phyloP scores from a whole-genome alignment of 352 stramenopile species.

The Peronospora belbahrii region DNA sequence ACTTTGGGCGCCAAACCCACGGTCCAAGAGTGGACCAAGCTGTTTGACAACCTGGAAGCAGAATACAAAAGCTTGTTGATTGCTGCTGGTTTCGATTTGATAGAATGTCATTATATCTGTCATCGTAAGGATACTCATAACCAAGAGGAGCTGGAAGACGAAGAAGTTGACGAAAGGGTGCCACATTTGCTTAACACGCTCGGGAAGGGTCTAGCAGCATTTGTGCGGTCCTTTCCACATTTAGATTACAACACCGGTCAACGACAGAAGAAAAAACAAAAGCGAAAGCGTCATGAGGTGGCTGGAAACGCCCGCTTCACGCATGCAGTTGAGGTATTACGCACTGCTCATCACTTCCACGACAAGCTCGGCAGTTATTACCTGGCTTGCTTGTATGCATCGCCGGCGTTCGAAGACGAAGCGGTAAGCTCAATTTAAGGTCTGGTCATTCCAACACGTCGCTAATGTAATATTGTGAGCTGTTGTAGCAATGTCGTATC shows the following conservation, averaged over 20 bases:
- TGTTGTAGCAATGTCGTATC: slow-evolving; percentile 43
- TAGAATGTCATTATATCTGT: slow-evolving; percentile 60
- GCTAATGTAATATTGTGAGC: neutral
- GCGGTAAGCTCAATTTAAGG: slow-evolving; percentile 17
- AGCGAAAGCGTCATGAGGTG: slow-evolving; percentile 15
- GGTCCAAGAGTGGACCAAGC: slow-evolving; percentile 27
- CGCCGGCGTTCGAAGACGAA: slow-evolving; percentile 46
- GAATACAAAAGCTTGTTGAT: slow-evolving; percentile 34
- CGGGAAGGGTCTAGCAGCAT: slow-evolving; percentile 47
- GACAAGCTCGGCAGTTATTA: slow-evolving; percentile 78
- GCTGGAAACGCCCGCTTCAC: slow-evolving; percentile 20
- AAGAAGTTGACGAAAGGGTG: slow-evolving; percentile 55
- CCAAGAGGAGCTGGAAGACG: slow-evolving; percentile 49
- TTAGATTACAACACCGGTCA: neutral
- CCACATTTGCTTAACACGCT: slow-evolving; percentile 61
- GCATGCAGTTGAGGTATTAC: slow-evolving; percentile 56
- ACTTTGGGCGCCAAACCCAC: slow-evolving; percentile 8
- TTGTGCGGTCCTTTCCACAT: slow-evolving; percentile 25
- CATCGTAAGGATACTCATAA: slow-evolving; percentile 51
- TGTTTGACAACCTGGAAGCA: slow-evolving; percentile 38
- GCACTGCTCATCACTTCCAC: slow-evolving; percentile 69
- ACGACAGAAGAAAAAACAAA: slow-evolving; percentile 15
- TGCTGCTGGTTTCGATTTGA: slow-evolving; percentile 40
- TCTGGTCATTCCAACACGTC: neutral
- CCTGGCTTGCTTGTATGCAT: slow-evolving; percentile 59